Conservation (phyloP, 257 asterid genomes). For the Nicotiana noctiflora region DNA sequence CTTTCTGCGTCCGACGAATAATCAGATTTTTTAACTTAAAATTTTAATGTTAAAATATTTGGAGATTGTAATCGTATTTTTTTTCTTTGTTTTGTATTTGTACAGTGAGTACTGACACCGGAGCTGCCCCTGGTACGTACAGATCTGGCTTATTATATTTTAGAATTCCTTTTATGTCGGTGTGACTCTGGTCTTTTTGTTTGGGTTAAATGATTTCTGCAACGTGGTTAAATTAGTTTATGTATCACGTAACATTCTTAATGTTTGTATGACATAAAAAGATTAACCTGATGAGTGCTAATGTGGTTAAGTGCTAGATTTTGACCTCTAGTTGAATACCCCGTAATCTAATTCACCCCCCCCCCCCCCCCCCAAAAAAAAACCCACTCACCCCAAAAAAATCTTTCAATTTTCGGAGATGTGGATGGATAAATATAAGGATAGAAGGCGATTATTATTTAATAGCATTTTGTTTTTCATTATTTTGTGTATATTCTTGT, state of each 20-base stretch:
- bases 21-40: background rate
- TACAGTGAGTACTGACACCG: constrained; percentile 44
- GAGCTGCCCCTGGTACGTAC: constrained; percentile 58
- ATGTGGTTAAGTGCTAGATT: background rate
- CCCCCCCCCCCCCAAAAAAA: too few species aligned
- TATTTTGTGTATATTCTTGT: background rate
- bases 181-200: background rate
- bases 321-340: background rate
- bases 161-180: background rate
- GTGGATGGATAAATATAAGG: background rate
- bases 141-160: constrained; percentile 11
- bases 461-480: too few species aligned
- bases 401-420: too few species aligned
- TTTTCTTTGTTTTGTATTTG: background rate
- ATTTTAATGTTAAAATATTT: background rate
- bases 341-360: background rate
- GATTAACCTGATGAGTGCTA: background rate
- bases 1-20: background rate
- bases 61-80: background rate
- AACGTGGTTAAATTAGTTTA: background rate
- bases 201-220: background rate
- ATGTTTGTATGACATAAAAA: background rate
- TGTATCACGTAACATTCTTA: background rate
- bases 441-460: background rate
- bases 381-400: too few species aligned